Percentiles rank a stretch among this genome's conserved stretches.
Conservation (phyloP, 169 alveolate species). For the Plasmodium vivax region DNA sequence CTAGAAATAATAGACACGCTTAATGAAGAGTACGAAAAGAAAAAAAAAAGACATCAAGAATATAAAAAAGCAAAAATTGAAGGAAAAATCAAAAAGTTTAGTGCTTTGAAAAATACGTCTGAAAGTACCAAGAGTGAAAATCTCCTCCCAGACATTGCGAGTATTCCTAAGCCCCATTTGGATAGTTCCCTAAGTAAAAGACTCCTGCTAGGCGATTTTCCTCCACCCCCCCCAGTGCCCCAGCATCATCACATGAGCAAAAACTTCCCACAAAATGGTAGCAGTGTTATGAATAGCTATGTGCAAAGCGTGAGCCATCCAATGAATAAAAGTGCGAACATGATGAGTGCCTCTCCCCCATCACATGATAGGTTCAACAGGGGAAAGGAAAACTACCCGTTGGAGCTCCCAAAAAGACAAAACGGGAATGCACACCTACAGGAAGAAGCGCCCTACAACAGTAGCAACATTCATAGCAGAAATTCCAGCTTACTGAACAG, state of each 20-base stretch:
- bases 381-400: background rate
- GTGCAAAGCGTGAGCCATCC: background rate
- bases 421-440: background rate
- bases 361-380: background rate
- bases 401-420: background rate
- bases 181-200: constrained; percentile 3
- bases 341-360: background rate
- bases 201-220: background rate
- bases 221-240: background rate
- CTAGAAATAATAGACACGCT: constrained; percentile 40
- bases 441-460: background rate
- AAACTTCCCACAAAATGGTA: background rate
- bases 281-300: background rate
- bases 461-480: background rate
- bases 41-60: constrained; percentile 65
- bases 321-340: background rate
- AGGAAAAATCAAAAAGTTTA: constrained; percentile 60
- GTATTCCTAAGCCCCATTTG: background rate
- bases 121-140: constrained; percentile 29
- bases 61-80: constrained; percentile 72
- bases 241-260: background rate
- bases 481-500: background rate
- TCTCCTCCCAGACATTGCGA: constrained; percentile 7
- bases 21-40: constrained; percentile 68
- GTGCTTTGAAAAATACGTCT: constrained; percentile 47